Evolutionary conservation across 192 early-diverging fungal species (phyloP), one percentile per base, ranked within the genome.

Genomic region (Haplosporangium gracile): DNA sequence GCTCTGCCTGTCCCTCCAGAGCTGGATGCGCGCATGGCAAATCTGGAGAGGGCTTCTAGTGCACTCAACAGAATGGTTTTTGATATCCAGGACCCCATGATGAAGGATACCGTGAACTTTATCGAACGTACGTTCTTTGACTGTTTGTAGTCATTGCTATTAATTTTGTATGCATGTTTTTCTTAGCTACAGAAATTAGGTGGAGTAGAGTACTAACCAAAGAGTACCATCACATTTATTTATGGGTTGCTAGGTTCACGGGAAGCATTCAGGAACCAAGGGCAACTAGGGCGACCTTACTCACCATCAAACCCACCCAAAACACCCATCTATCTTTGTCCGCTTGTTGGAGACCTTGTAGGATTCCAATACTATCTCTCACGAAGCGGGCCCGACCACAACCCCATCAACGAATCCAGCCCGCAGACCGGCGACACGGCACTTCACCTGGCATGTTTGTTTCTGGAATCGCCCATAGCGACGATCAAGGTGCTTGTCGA

Each of bases 381-480:
- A 13, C 79, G 57, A 2, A 47, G 68, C 7, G 29, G 79, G 24
- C 45, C 60, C 6, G 39, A 51, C 10, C 55, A 86, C 42, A 86
- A 86, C 53, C 84, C 84, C 5, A 86, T 86, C 65, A 86, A 86
- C 51, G 84, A 86, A 51, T 86, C 84, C 4, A 86, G 84, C 18
- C 71, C 43, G 2, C 74, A 81, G 47, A 86, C 84, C 20, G 84
- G 84, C 1, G 84, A 86, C 29, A 86, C 84, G 8, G 84, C 84
- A 0, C 79, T 86, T 22, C 84, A 86, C 24, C 53, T 86, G 18
- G 84, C 84, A 0, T 86, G 84, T n/a, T 72, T 86, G 15, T 86
- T 86, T 68, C 51, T 86, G 1, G 84, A 80, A 40, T 80, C 79
- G 4, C 84, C 83, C 29, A 75, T 86, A 75, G 79, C 80, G 39